These are phyloP conservation scores for Chiua virens DNA, from an alignment of 768 basidiomycete genomes.

Conservation along the genomic window DNA sequence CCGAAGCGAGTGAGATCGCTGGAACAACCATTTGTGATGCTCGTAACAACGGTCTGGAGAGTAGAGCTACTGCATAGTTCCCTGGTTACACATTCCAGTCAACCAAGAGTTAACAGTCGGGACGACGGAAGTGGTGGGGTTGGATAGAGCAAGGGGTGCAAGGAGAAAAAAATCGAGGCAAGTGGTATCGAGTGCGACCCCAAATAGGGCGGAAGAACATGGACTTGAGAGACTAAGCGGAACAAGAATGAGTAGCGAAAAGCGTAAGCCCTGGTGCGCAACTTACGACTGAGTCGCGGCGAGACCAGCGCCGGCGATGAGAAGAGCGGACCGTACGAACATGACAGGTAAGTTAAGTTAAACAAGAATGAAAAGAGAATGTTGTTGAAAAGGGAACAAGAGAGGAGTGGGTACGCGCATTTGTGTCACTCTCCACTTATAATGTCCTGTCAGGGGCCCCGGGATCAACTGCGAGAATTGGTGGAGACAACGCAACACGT, in stretches of 20 bases:
- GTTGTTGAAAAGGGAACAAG: neutral
- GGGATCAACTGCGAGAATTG: no score
- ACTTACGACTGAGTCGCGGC: conserved; percentile 47
- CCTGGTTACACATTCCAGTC: conserved; percentile 50
- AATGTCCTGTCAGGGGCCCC: neutral
- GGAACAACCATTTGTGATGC: conserved; percentile 52
- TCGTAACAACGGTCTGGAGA: conserved; percentile 52
- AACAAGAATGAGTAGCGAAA: neutral
- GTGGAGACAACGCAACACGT: no score
- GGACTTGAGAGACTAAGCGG: conserved; percentile 17
- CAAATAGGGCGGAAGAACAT: conserved; percentile 49
- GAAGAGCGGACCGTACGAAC: conserved; percentile 26
- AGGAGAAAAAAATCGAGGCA: conserved; percentile 42
- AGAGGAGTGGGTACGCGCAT: conserved; percentile 9
- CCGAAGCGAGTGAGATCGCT: conserved; percentile 35
- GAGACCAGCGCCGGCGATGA: conserved; percentile 36
- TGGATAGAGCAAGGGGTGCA: conserved; percentile 24
- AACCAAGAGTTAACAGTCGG: conserved; percentile 60
- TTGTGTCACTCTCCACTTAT: conserved; percentile 12
- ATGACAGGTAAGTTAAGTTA: conserved; percentile 8
- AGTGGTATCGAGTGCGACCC: conserved; percentile 38
- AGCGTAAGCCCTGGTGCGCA: no score
- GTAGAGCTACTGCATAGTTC: conserved; percentile 60
- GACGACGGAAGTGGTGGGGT: conserved; percentile 35
- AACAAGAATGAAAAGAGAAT: neutral